phyloP scores from a whole-genome alignment of 2,329 filamentous ascomycete genomes.

The Ophiostoma angusticollis region DNA sequence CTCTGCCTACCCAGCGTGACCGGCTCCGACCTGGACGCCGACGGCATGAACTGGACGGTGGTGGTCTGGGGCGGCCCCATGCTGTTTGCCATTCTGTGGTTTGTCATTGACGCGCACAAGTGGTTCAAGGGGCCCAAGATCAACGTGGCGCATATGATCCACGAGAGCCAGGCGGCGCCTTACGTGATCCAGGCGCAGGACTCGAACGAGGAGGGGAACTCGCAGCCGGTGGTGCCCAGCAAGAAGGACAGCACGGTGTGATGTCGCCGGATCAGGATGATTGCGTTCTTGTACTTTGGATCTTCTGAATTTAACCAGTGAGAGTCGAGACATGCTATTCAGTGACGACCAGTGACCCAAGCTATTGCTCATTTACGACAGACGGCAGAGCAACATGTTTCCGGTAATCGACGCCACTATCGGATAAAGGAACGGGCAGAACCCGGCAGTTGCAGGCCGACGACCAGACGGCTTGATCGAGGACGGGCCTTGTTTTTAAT shows the following conservation, averaged over 20 bases:
- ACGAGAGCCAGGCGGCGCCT: slow-evolving; percentile 5
- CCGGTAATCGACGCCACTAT: no score
- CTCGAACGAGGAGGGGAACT: neutral
- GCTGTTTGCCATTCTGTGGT: slow-evolving; percentile 47
- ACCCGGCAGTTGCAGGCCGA: no score
- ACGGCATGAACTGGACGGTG: slow-evolving; percentile 55
- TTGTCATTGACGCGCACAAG: slow-evolving; percentile 46
- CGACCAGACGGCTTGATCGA: no score
- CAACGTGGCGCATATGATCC: slow-evolving; percentile 36
- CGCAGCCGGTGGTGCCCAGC: slow-evolving; percentile 4
- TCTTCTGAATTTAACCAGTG: no score
- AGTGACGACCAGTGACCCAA: no score
- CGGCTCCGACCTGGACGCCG: slow-evolving; percentile 36
- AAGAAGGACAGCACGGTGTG: slow-evolving; percentile 8
- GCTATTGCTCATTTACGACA: no score
- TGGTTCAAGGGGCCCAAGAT: slow-evolving; percentile 63
- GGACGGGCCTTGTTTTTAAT: no score
- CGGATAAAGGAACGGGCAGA: no score
- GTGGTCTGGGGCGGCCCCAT: slow-evolving; percentile 54
- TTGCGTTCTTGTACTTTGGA: no score
- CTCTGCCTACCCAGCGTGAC: slow-evolving; percentile 49
- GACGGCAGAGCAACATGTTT: no score
- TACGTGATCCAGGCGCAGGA: slow-evolving; percentile 12
- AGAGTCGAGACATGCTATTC: no score
- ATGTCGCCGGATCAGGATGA: no score